Percentiles rank a stretch among this genome's conserved stretches.
These are phyloP conservation scores for Elsinoe necatrix DNA, from an alignment of 2,329 filamentous ascomycete species.

Conservation along the genomic window DNA sequence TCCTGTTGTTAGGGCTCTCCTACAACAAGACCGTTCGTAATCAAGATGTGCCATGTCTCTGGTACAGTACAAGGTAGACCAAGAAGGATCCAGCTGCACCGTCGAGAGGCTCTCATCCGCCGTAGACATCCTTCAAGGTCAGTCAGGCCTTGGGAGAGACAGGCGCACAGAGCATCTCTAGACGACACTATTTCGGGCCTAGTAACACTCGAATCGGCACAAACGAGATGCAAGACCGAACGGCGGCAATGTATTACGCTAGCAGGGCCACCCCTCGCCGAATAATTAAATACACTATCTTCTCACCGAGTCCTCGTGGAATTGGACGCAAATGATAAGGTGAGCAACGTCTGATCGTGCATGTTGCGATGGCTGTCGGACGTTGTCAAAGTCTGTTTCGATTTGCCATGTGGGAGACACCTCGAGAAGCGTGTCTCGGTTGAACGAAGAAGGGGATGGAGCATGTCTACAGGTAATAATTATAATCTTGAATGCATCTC, in stretches of 20 bases:
- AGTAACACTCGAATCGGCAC: not conserved
- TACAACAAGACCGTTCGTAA: not conserved
- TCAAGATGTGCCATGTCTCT: not conserved
- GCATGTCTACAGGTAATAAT: too few species aligned
- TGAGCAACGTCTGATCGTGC: not conserved
- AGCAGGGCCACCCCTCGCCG: not conserved
- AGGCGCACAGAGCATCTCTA: not conserved
- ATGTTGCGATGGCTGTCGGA: not conserved
- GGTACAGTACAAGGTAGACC: not conserved
- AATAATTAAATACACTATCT: not conserved
- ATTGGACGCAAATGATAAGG: not conserved
- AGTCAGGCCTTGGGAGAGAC: not conserved
- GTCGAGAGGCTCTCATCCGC: not conserved
- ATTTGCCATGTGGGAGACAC: not conserved
- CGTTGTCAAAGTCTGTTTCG: not conserved
- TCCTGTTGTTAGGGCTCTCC: not conserved
- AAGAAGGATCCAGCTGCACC: not conserved
- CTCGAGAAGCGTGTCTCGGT: not conserved
- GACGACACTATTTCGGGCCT: constrained; percentile 3
- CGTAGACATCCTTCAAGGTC: not conserved
- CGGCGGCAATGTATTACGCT: not conserved
- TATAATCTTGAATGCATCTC: too few species aligned
- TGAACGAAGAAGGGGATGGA: not conserved
- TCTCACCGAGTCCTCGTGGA: not conserved
- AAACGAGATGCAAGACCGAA: not conserved